Percentiles rank a stretch among this genome's conserved stretches.
These are phyloP conservation scores for Suhomyces tanzawaensis DNA, from an alignment of 805 yeast genomes.

Conservation along the genomic window DNA sequence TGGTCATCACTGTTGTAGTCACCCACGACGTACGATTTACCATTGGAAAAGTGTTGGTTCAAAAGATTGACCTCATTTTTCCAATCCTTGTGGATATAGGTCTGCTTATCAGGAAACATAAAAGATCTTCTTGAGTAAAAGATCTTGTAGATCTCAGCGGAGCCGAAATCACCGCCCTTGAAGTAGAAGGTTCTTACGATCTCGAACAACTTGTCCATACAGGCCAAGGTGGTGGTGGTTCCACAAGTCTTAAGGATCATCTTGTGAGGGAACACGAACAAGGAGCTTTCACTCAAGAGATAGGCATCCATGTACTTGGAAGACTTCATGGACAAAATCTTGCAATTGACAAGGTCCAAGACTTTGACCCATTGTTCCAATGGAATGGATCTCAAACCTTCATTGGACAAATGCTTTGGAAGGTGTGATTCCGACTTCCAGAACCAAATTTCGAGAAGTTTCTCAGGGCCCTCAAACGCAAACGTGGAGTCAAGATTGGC, in stretches of 20 bases:
- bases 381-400: conserved; percentile 64
- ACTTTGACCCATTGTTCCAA: conserved; percentile 66
- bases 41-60: conserved; percentile 59
- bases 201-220: conserved; percentile 64
- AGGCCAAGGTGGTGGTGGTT: conserved; percentile 84
- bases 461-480: conserved; percentile 98
- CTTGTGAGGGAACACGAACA: conserved; percentile 86
- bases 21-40: conserved; percentile 75
- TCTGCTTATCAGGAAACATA: conserved; percentile 87
- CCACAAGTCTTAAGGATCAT: conserved; percentile 92
- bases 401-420: conserved; percentile 33
- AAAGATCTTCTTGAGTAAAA: conserved; percentile 90
- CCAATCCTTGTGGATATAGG: conserved; percentile 83
- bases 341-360: conserved; percentile 82
- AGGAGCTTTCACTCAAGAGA: conserved; percentile 81
- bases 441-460: conserved; percentile 87
- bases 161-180: conserved; percentile 18
- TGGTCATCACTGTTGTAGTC: conserved; percentile 71
- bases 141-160: conserved; percentile 54
- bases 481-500: conserved; percentile 79
- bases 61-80: conserved; percentile 69
- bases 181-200: conserved; percentile 27
- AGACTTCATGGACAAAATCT: conserved; percentile 76
- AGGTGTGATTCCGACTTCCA: conserved; percentile 47
- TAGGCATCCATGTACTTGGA: conserved; percentile 73